phyloP scores from a whole-genome alignment of 139 green algal genomes.

The Picochlorum sp. region DNA sequence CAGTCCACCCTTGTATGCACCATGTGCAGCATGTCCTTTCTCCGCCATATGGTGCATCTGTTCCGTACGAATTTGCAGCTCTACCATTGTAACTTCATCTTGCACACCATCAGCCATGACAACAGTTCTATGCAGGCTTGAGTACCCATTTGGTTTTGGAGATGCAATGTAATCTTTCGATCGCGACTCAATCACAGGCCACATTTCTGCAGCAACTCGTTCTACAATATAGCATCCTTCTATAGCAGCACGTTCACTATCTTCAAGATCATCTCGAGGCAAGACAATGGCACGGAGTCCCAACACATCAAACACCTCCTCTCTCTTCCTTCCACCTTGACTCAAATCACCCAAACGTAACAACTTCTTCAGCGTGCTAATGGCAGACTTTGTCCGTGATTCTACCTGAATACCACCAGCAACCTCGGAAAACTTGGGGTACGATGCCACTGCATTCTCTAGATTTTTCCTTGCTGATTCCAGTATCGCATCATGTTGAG shows the following conservation, averaged over 20 bases:
- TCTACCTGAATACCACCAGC: constrained; percentile 38
- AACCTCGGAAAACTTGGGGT: constrained; percentile 46
- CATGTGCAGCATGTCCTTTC: constrained; percentile 66
- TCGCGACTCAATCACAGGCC: constrained; percentile 46
- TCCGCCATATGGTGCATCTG: constrained; percentile 78
- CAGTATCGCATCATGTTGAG: constrained; percentile 41
- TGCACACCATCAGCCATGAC: not conserved
- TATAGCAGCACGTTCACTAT: constrained; percentile 18
- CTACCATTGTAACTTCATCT: not conserved
- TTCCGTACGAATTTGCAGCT: not conserved
- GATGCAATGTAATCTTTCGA: constrained; percentile 75
- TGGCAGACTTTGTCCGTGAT: constrained; percentile 76
- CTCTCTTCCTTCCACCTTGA: constrained; percentile 43
- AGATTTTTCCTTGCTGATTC: constrained; percentile 39
- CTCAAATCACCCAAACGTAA: constrained; percentile 61
- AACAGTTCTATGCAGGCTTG: constrained; percentile 75
- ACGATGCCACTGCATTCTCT: constrained; percentile 36
- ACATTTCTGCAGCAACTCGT: constrained; percentile 54
- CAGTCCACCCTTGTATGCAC: constrained; percentile 83
- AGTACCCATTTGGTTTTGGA: constrained; percentile 88
- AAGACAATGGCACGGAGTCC: constrained; percentile 78
- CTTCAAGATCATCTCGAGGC: constrained; percentile 25
- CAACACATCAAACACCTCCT: constrained; percentile 83
- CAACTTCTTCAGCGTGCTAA: constrained; percentile 90
- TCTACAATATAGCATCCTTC: constrained; percentile 68